Evolutionary conservation across 2,329 filamentous ascomycete species (phyloP).

Genomic region (Setomelanomma holmii): DNA sequence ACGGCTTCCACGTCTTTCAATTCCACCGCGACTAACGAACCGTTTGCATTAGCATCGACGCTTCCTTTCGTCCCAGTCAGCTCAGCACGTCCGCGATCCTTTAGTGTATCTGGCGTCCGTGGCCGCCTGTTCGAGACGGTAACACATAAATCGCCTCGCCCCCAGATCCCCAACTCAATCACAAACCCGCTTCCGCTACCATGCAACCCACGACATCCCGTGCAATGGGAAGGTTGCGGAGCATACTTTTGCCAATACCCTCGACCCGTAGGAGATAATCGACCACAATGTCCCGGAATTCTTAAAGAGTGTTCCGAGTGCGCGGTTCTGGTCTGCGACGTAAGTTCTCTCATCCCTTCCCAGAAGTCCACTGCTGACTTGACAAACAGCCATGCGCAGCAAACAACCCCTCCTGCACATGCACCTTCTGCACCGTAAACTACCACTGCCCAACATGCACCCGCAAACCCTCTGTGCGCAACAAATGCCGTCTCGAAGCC

Average conservation of each 20-base stretch:
- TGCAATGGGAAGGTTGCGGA: constrained; percentile 54
- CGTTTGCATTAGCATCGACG: constrained; percentile 29
- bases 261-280: constrained; percentile 47
- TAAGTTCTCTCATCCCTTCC: constrained; percentile 28
- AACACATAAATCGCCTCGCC: constrained; percentile 27
- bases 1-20: constrained; percentile 35
- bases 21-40: constrained; percentile 31
- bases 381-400: constrained; percentile 36
- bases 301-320: constrained; percentile 51
- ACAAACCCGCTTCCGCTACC: constrained; percentile 47
- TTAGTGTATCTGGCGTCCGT: constrained; percentile 47
- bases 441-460: constrained; percentile 50
- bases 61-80: constrained; percentile 42
- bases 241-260: constrained; percentile 52
- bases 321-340: constrained; percentile 51
- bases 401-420: constrained; percentile 43
- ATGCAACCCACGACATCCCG: constrained; percentile 50
- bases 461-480: constrained; percentile 40
- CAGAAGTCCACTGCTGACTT: constrained; percentile 14
- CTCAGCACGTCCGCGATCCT: constrained; percentile 46
- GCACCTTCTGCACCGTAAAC: constrained; percentile 48
- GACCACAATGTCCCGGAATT: constrained; percentile 44
- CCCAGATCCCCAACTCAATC: constrained; percentile 32
- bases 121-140: constrained; percentile 34
- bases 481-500: constrained; percentile 46